Percentiles rank a stretch among this genome's conserved stretches.
These are phyloP conservation scores for Diplodia seriata DNA, from an alignment of 2,329 filamentous ascomycete genomes.

Conservation along the genomic window DNA sequence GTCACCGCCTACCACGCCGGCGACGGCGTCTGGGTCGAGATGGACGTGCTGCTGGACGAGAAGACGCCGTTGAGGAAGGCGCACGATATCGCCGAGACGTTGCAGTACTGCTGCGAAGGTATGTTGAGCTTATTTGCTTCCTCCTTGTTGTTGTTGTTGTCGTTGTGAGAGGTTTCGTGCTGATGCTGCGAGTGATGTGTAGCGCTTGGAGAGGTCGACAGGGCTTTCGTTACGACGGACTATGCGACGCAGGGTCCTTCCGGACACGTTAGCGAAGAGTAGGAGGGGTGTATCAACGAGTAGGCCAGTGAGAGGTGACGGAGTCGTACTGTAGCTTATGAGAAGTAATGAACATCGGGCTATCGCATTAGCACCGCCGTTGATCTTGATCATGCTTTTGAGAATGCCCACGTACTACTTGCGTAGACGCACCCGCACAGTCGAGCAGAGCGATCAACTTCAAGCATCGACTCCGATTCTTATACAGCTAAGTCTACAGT, in stretches of 20 bases:
- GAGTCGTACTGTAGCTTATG: too few species aligned
- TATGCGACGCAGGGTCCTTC: slow-evolving; percentile 53
- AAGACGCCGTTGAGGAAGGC: slow-evolving; percentile 59
- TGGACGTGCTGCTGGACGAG: slow-evolving; percentile 65
- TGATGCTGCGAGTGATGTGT: neutral
- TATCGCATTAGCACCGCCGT: too few species aligned
- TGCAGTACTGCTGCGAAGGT: slow-evolving; percentile 68
- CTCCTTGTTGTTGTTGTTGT: slow-evolving; percentile 32
- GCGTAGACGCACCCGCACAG: too few species aligned
- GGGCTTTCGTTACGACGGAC: slow-evolving; percentile 61
- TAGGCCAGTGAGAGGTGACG: too few species aligned
- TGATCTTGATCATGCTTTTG: too few species aligned
- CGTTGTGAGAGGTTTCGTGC: slow-evolving; percentile 41
- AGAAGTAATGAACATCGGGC: too few species aligned
- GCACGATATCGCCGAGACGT: slow-evolving; percentile 68
- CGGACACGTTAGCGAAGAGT: slow-evolving; percentile 47
- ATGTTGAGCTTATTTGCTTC: slow-evolving; percentile 35
- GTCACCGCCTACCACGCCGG: slow-evolving; percentile 67
- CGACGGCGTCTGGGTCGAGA: slow-evolving; percentile 68
- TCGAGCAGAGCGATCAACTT: too few species aligned
- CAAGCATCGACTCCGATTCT: neutral
- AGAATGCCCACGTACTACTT: too few species aligned
- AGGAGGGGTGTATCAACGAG: neutral
- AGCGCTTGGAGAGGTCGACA: slow-evolving; percentile 58
- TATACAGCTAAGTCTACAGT: neutral